Evolutionary conservation across 257 asterid species (phyloP), one percentile per base, ranked within the genome.

Genomic region (Penstemon davidsonii): DNA sequence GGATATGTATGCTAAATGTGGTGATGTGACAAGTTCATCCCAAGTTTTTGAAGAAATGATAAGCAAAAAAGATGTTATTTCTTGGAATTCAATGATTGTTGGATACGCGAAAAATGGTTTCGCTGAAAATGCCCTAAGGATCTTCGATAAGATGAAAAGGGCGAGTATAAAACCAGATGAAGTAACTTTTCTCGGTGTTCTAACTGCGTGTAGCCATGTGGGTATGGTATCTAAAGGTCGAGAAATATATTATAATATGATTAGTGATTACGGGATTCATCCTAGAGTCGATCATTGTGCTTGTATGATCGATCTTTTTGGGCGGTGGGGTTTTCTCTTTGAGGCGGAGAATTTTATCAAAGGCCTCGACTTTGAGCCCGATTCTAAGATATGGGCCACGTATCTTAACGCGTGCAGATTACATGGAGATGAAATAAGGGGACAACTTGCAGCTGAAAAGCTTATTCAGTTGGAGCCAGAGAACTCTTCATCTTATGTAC

Each of bases 1-100:
- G 36, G 99, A 93, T 74, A 93, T 93, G 99, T 93, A 93, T 62
- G 96, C 97, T 50, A 93, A 93, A 80, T 90, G 97, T 75, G 99
- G 99, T 67, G 97, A 93, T 60, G 80, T 90, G 71, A 62, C 73
- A 55, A 76, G 91, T 62, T 90, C 99, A 10, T 66, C 82, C 19
- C 83, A 52, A 50, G 86, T 87, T 45, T 93, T 93, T 46, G 40
- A 52, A 15, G 95, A 88, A 68, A 90, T 90, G 96, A 65, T 7
- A 44, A 75, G 70, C 76, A 88, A 76, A 79, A 82, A 79, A 63
- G 95, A 84, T 57, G 83, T 87, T 18, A 75, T 88, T 70, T 80
- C 95, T 5, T 93, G 97, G 99, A 93, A 90, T 62, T 90, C 97
- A 4, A 84, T 93, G 91, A 90, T 90, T 59, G 90, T 85, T 52